Evolutionary conservation across 352 stramenopile genomes (phyloP).

Genomic region (Saprolegnia parasitica): DNA sequence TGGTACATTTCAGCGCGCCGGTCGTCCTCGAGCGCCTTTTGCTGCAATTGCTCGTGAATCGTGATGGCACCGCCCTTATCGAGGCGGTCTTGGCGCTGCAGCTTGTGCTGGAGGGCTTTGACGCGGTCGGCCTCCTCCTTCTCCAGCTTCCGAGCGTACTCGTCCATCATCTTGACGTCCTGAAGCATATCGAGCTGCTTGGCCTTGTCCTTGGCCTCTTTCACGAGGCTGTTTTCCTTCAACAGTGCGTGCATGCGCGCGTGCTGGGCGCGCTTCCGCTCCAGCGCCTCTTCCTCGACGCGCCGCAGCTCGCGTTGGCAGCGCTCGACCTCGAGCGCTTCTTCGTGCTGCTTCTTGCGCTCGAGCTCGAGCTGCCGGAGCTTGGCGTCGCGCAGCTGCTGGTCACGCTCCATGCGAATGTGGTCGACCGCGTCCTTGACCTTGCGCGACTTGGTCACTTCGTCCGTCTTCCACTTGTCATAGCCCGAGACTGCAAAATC

Average conservation of each 20-base stretch:
- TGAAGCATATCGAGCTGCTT: slow-evolving; percentile 47
- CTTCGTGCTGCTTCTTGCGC: slow-evolving; percentile 37
- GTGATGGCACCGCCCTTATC: slow-evolving; percentile 39
- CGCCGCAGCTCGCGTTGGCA: slow-evolving; percentile 50
- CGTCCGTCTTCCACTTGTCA: slow-evolving; percentile 45
- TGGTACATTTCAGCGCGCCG: slow-evolving; percentile 58
- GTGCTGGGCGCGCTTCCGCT: slow-evolving; percentile 40
- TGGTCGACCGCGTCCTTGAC: slow-evolving; percentile 47
- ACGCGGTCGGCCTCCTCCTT: slow-evolving; percentile 57
- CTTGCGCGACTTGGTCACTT: slow-evolving; percentile 48
- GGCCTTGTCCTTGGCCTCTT: slow-evolving; percentile 38
- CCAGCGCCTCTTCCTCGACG: slow-evolving; percentile 41
- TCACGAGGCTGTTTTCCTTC: slow-evolving; percentile 44
- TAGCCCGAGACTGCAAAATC: slow-evolving; percentile 35
- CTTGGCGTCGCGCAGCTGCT: slow-evolving; percentile 57
- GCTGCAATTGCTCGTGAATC: slow-evolving; percentile 46
- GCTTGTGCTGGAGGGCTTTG: slow-evolving; percentile 39
- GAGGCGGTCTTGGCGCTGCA: slow-evolving; percentile 43
- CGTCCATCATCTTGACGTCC: slow-evolving; percentile 67
- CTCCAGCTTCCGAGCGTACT: slow-evolving; percentile 51
- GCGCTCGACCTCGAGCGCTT: slow-evolving; percentile 49
- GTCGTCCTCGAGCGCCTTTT: slow-evolving; percentile 53
- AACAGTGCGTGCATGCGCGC: slow-evolving; percentile 50
- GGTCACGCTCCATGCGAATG: slow-evolving; percentile 53
- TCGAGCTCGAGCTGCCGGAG: slow-evolving; percentile 36